Conservation (phyloP, 495 filamentous ascomycete genomes). For the Annulohypoxylon stygium region DNA sequence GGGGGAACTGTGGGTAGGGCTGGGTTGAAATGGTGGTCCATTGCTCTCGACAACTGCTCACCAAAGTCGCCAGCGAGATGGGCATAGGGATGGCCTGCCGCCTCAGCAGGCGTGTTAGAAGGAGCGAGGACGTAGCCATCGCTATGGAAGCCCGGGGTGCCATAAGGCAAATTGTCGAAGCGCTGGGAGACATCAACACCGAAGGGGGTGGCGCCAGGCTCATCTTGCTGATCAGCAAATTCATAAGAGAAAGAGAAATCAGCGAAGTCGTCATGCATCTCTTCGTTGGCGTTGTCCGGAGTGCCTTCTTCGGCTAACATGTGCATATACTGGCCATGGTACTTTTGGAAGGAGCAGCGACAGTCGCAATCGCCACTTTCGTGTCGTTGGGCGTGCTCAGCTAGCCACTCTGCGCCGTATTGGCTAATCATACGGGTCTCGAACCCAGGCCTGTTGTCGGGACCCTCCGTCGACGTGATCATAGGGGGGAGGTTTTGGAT, state of each 20-base stretch:
- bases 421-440: conserved; percentile 52
- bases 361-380: conserved; percentile 52
- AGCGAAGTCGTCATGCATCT: background rate
- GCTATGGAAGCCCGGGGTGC: background rate
- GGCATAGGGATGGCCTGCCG: background rate
- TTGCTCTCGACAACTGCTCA: background rate
- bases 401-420: conserved; percentile 58
- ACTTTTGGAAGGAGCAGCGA: conserved; percentile 45
- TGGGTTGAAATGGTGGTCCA: background rate
- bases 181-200: background rate
- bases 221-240: background rate
- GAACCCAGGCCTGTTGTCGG: conserved; percentile 28
- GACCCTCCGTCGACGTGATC: conserved; percentile 39
- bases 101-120: background rate
- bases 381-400: conserved; percentile 56
- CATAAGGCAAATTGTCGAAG: background rate
- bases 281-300: background rate
- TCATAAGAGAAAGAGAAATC: background rate
- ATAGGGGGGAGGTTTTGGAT: conserved; percentile 29
- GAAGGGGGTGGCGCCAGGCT: background rate
- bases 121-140: background rate
- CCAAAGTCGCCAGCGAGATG: background rate
- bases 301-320: conserved; percentile 7
- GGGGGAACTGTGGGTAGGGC: background rate
- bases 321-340: conserved; percentile 29